Evolutionary conservation across 805 yeast genomes (phyloP).

Genomic region (Candida namnaoensis): DNA sequence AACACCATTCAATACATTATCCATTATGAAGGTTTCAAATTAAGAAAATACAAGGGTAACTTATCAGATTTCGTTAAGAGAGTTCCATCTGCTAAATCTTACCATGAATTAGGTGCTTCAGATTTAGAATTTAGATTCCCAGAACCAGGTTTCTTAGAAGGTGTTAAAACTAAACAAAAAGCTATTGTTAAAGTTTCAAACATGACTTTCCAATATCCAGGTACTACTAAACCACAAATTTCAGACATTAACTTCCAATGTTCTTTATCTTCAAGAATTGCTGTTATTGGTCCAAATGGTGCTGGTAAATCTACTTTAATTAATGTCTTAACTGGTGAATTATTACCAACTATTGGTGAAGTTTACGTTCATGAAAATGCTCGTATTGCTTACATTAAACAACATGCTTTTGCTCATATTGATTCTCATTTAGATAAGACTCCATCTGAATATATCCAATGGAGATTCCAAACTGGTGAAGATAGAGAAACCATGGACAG

Average conservation of each 20-base stretch:
- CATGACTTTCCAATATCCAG: slow-evolving; percentile 99
- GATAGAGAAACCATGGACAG: slow-evolving; percentile 99
- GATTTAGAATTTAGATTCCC: slow-evolving; percentile 97
- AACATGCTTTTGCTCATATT: slow-evolving; percentile 99
- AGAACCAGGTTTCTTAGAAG: slow-evolving; percentile 99
- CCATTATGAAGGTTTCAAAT: slow-evolving; percentile 99
- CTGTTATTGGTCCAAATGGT: slow-evolving; percentile 99
- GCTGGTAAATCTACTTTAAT: slow-evolving; percentile 99
- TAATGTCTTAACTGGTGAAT: slow-evolving; percentile 98
- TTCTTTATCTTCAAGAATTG: slow-evolving; percentile 98
- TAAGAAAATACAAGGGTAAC: slow-evolving; percentile 99
- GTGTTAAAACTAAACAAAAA: slow-evolving; percentile 99
- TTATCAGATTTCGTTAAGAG: slow-evolving; percentile 96
- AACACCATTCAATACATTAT: slow-evolving; percentile 95
- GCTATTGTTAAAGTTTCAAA: slow-evolving; percentile 97
- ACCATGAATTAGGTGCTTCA: slow-evolving; percentile 98
- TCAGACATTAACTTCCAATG: slow-evolving; percentile 93
- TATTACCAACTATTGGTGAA: slow-evolving; percentile 96
- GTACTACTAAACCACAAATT: slow-evolving; percentile 95
- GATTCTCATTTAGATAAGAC: slow-evolving; percentile 98
- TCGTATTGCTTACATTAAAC: slow-evolving; percentile 99
- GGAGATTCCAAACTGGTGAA: slow-evolving; percentile 99
- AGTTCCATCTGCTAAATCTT: slow-evolving; percentile 98
- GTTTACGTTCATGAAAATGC: slow-evolving; percentile 99
- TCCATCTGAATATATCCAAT: slow-evolving; percentile 99